These are phyloP conservation scores for Chlorella sp. DNA, from an alignment of 139 green algal genomes.

Conservation along the genomic window DNA sequence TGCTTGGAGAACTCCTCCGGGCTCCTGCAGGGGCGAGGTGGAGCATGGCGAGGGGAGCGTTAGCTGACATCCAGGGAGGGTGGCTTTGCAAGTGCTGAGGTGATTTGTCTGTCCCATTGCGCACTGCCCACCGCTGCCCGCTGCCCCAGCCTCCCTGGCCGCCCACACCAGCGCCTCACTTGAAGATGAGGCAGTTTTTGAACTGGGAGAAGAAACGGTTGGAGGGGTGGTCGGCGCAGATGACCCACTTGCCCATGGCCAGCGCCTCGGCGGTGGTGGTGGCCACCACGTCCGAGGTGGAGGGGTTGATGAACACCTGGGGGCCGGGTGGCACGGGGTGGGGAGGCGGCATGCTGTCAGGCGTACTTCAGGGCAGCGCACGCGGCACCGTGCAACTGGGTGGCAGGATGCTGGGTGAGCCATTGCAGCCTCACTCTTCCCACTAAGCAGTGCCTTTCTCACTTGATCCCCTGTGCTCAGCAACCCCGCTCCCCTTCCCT, in stretches of 20 bases:
- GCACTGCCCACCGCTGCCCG: too few species aligned
- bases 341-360: too few species aligned
- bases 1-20: conserved; percentile 90
- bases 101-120: too few species aligned
- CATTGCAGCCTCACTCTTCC: too few species aligned
- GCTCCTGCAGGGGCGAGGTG: conserved; percentile 25
- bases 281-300: conserved; percentile 94
- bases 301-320: conserved; percentile 96
- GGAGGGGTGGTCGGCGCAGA: conserved; percentile 94
- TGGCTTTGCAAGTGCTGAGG: too few species aligned
- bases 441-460: not conserved
- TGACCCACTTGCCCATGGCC: conserved; percentile 98
- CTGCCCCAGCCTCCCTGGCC: too few species aligned
- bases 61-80: too few species aligned
- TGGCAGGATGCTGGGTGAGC: too few species aligned
- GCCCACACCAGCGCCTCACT: conserved; percentile 11
- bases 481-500: not conserved
- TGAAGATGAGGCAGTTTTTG: conserved; percentile 82
- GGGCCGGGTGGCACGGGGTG: not conserved
- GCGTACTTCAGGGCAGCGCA: too few species aligned
- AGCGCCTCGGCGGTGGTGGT: conserved; percentile 98
- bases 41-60: not conserved
- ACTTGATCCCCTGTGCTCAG: too few species aligned
- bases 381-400: too few species aligned
- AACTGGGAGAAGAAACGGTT: conserved; percentile 96